Conservation (phyloP, 2,329 filamentous ascomycete genomes). For the Parasarocladium wereldwijsianum region DNA sequence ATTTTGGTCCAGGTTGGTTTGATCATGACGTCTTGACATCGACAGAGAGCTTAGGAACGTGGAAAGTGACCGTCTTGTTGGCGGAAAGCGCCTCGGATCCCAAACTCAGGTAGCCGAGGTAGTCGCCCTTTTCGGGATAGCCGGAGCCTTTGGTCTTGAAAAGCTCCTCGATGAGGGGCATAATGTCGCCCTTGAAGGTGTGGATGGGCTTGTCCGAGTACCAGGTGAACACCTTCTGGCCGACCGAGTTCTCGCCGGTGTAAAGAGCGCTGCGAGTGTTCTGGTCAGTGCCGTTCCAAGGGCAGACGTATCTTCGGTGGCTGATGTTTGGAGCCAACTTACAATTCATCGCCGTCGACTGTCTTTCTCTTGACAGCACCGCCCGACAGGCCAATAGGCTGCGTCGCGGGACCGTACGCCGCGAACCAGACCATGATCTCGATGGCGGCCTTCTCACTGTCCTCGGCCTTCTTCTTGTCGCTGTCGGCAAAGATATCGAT, state of each 20-base stretch:
- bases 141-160: slow-evolving; percentile 15
- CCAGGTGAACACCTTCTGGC: slow-evolving; percentile 37
- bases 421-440: slow-evolving; percentile 46
- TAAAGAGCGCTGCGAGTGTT: slow-evolving; percentile 23
- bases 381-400: slow-evolving; percentile 27
- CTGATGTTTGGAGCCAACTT: slow-evolving; percentile 8
- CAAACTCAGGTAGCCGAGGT: slow-evolving; percentile 35
- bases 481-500: slow-evolving; percentile 43
- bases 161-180: slow-evolving; percentile 26
- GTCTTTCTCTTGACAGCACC: slow-evolving; percentile 18
- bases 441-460: slow-evolving; percentile 26
- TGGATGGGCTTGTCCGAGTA: slow-evolving; percentile 19
- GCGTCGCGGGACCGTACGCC: slow-evolving; percentile 26
- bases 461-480: slow-evolving; percentile 21
- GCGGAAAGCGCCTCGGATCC: slow-evolving; percentile 34
- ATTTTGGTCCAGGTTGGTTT: too few species aligned
- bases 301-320: background rate
- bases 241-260: slow-evolving; percentile 20
- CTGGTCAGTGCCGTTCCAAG: slow-evolving; percentile 5
- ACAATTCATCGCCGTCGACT: slow-evolving; percentile 28
- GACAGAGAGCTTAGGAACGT: slow-evolving; percentile 23
- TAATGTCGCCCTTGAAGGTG: slow-evolving; percentile 30
- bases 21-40: slow-evolving; percentile 17
- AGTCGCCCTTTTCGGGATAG: slow-evolving; percentile 25
- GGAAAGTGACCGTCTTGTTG: slow-evolving; percentile 30